Conservation (phyloP, 768 basidiomycete species). For the Lentinula sp. region DNA sequence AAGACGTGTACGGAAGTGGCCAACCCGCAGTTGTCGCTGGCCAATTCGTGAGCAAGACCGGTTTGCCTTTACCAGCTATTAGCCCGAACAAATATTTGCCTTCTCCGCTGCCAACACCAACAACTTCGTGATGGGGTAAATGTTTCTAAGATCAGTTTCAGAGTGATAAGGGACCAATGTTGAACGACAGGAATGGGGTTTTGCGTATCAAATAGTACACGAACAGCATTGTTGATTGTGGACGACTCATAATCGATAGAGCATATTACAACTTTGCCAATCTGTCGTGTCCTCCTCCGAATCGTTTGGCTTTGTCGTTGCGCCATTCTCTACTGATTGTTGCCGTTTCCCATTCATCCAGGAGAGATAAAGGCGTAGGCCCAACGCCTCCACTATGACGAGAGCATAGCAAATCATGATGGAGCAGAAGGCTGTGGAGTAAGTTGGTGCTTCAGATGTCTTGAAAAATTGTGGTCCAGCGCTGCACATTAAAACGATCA, state of each 20-base stretch:
- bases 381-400: neutral
- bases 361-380: neutral
- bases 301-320: no score
- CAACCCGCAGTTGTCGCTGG: constrained; percentile 13
- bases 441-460: neutral
- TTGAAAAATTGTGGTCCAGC: constrained; percentile 1
- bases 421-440: neutral
- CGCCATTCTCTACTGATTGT: neutral
- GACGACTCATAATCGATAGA: neutral
- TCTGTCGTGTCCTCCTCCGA: neutral
- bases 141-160: no score
- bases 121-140: neutral
- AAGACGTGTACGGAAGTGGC: constrained; percentile 24
- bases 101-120: neutral
- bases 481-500: neutral
- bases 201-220: neutral
- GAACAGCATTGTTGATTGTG: neutral
- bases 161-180: no score
- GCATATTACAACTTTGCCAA: neutral
- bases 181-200: no score
- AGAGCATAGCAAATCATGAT: neutral
- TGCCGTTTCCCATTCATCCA: neutral
- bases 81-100: constrained; percentile 17
- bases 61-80: constrained; percentile 19
- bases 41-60: constrained; percentile 10